Evolutionary conservation across 148 eudicot species (phyloP), one percentile per base, ranked within the genome.

Genomic region (Arbutus unedo): DNA sequence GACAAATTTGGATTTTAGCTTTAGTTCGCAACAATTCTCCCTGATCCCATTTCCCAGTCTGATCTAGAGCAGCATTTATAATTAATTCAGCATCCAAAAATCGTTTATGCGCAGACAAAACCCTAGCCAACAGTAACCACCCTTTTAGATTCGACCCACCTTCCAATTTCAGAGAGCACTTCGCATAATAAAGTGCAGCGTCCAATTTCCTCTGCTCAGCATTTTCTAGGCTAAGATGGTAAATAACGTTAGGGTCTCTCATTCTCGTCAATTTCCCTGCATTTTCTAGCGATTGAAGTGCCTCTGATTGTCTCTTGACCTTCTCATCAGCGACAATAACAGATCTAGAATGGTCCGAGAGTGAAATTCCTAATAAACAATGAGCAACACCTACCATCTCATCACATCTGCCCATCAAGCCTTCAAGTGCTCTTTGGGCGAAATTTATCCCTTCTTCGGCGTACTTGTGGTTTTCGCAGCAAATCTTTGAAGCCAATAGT

Each of bases 131-230:
- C 82, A 93, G 81, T 51, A 90, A 71, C 93, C 91, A 88, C 76
- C 92, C 90, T 85, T 87, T 86, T 81, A 80, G 47, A 87, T 81
- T 82, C 21, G 89, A 85, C 56, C 94, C 97, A 80, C 88, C 87
- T 82, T 88, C 94, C 85, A 93, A 82, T 82, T 84, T 88, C 79
- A 91, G 80, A 82, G 86, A 79, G 55, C 62, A 77, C 82, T 88
- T 93, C 25, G 93, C 93, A 82, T 91, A 90, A 62, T 85, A 64
- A 48, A 91, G 87, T 47, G 97, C 97, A 76, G 78, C 50, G 76
- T 89, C 90, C 89, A 93, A 85, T 82, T 93, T 91, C 81, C 97
- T 89, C 86, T 89, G 93, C 83, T 89, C 86, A 15, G 97, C 97
- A 84, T 87, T 83, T 81, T 90, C 89, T 80, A 93, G 80, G 83